Percentiles rank a stretch among this genome's conserved stretches.
phyloP scores from a whole-genome alignment of 805 yeast genomes.

The Priceomyces castillae region DNA sequence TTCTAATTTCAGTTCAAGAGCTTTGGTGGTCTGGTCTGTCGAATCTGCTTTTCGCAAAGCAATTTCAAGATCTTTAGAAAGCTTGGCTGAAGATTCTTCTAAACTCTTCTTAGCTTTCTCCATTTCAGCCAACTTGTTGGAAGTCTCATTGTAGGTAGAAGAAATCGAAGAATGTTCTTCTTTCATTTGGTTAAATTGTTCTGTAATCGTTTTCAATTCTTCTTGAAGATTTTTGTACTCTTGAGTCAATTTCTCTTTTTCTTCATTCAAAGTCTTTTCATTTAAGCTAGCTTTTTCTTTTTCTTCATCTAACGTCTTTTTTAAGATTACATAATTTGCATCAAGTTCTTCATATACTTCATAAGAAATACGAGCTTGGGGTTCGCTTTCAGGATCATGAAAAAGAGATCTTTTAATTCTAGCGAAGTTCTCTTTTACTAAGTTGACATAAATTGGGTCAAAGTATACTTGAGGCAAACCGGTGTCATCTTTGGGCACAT shows the following conservation, averaged over 20 bases:
- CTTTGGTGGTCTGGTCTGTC: conserved; percentile 24
- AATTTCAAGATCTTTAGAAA: conserved; percentile 31
- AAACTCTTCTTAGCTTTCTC: conserved; percentile 31
- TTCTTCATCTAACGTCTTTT: conserved; percentile 20
- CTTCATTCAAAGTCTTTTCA: conserved; percentile 18
- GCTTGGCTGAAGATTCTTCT: conserved; percentile 26
- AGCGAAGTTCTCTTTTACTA: conserved; percentile 65
- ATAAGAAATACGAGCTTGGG: conserved; percentile 61
- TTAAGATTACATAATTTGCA: conserved; percentile 27
- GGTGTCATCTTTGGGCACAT: conserved; percentile 64
- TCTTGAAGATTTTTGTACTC: conserved; percentile 13
- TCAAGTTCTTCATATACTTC: conserved; percentile 53
- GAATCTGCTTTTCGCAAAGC: conserved; percentile 23
- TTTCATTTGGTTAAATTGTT: conserved; percentile 19
- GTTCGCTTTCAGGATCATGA: conserved; percentile 72
- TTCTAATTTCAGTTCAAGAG: conserved; percentile 30
- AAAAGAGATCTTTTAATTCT: conserved; percentile 70
- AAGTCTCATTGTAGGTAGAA: conserved; percentile 19
- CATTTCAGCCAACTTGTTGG: conserved; percentile 19
- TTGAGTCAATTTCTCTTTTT: conserved; percentile 16
- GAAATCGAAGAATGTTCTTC: conserved; percentile 19
- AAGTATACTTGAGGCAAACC: conserved; percentile 87
- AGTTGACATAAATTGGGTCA: conserved; percentile 56
- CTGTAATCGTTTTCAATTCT: conserved; percentile 10
- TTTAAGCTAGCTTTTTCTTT: conserved; percentile 15